Percentiles rank a stretch among this genome's conserved stretches.
Evolutionary conservation across 495 filamentous ascomycete genomes (phyloP).

Genomic region (Podospora appendiculata): DNA sequence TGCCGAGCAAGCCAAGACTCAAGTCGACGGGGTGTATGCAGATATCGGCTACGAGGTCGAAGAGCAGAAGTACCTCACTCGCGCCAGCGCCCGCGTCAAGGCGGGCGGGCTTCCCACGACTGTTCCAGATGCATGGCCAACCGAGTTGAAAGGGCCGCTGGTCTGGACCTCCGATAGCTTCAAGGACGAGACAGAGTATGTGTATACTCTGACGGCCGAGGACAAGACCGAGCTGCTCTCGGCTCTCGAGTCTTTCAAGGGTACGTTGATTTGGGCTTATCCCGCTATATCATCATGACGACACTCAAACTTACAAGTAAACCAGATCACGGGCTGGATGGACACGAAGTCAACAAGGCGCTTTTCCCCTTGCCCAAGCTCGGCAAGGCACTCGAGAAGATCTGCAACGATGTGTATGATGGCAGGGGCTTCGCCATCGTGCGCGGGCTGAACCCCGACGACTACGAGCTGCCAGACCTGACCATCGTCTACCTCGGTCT

Average conservation of each 20-base stretch:
- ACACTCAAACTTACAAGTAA: neutral
- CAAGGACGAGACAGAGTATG: slow-evolving; percentile 13
- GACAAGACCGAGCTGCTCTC: slow-evolving; percentile 16
- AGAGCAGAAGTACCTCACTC: slow-evolving; percentile 14
- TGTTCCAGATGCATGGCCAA: slow-evolving; percentile 15
- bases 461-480: slow-evolving; percentile 15
- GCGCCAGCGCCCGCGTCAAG: slow-evolving; percentile 8
- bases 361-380: slow-evolving; percentile 17
- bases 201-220: slow-evolving; percentile 12
- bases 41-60: slow-evolving; percentile 18
- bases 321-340: slow-evolving; percentile 7
- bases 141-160: slow-evolving; percentile 12
- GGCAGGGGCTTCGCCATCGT: slow-evolving; percentile 45
- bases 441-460: slow-evolving; percentile 37
- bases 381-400: slow-evolving; percentile 2
- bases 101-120: slow-evolving; percentile 12
- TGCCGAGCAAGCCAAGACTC: slow-evolving; percentile 12
- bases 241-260: slow-evolving; percentile 12
- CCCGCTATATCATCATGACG: neutral
- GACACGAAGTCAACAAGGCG: slow-evolving; percentile 13
- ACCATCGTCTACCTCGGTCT: slow-evolving; percentile 19
- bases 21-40: slow-evolving; percentile 2
- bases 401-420: slow-evolving; percentile 24
- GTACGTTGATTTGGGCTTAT: neutral
- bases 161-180: slow-evolving; percentile 13